Evolutionary conservation across 1,284 basidiomycete species (phyloP), one percentile per base, ranked within the genome.

Genomic region (Abortiporus biennis): DNA sequence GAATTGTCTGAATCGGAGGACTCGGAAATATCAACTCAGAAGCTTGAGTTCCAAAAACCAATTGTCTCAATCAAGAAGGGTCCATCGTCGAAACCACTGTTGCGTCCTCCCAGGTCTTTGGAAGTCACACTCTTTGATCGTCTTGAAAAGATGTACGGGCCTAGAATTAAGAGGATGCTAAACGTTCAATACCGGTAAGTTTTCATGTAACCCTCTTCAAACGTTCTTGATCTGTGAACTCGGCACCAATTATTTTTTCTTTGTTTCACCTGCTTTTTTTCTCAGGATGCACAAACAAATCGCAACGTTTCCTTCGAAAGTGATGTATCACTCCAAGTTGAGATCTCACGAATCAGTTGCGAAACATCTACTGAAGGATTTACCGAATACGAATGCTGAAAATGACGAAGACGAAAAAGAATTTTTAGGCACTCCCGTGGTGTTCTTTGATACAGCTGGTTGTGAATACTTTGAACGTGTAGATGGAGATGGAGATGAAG

Each of bases 371-470:
- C 70, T 99, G 4, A 57, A 70, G 12, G 90, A 92, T 55, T 65
- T 97, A 0, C 74, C 83, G 0, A 77, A 68, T 13, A 70, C 62
- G 3, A n/a, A n/a, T 29, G 62, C 65, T 0, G 63, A 66, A 6
- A 63, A 65, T 6, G 70, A 69, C 38, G 85, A 87, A 16, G 83
- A 79, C 19, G 74, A 80, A 27, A 76, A 78, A 48, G 91, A 92
- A 38, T 64, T 78, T 1, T 65, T 96, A 3, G 73, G 71, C 0
- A 85, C 77, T 0, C 88, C 91, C 0, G 78, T 98, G 0, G 80
- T 95, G 0, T 96, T 98, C 59, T 92, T 92, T 54, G 95, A 99
- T 59, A 99, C 93, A 0, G 80, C 90, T 1, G 93, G 92, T 0
- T 91, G 86, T 51, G 91, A 93, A 55, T 95, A 92, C 58, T 94